These are phyloP conservation scores for Tolypocladium tropicale DNA, from an alignment of 2,329 filamentous ascomycete genomes.

Conservation along the genomic window DNA sequence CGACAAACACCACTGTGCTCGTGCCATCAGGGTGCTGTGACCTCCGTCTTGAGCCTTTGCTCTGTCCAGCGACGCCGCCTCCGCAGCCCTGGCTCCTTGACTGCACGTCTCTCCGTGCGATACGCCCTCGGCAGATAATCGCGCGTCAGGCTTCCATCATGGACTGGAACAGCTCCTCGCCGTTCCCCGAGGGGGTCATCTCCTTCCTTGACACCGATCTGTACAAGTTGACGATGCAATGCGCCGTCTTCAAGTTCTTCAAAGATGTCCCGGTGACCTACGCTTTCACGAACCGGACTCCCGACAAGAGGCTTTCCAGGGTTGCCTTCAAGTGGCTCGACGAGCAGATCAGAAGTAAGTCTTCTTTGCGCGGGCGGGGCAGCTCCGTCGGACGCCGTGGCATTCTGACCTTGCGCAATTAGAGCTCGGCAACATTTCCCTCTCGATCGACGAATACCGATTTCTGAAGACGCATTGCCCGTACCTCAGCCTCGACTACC, in stretches of 20 bases:
- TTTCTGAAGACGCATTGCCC: slow-evolving; percentile 72
- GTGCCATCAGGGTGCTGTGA: not conserved
- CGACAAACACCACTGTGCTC: no score
- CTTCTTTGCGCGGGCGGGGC: not conserved
- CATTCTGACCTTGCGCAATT: slow-evolving; percentile 14
- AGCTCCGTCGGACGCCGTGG: not conserved
- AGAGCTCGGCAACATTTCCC: slow-evolving; percentile 74
- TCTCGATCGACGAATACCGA: slow-evolving; percentile 68
- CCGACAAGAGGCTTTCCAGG: slow-evolving; percentile 81
- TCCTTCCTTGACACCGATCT: slow-evolving; percentile 76
- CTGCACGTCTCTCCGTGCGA: not conserved
- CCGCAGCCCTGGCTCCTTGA: not conserved
- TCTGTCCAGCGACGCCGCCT: not conserved
- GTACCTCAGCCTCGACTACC: slow-evolving; percentile 69
- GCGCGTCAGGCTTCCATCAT: slow-evolving; percentile 23
- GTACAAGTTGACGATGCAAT: slow-evolving; percentile 99
- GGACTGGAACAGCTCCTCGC: slow-evolving; percentile 57
- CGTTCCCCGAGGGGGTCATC: slow-evolving; percentile 65
- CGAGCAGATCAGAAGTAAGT: slow-evolving; percentile 67
- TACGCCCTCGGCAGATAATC: not conserved
- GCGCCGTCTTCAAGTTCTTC: slow-evolving; percentile 87
- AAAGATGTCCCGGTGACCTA: slow-evolving; percentile 76
- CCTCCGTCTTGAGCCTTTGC: not conserved
- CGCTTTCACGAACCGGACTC: slow-evolving; percentile 89
- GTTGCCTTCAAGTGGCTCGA: slow-evolving; percentile 78